Conservation (phyloP, 2,329 filamentous ascomycete genomes). For the Davidsoniella virescens region DNA sequence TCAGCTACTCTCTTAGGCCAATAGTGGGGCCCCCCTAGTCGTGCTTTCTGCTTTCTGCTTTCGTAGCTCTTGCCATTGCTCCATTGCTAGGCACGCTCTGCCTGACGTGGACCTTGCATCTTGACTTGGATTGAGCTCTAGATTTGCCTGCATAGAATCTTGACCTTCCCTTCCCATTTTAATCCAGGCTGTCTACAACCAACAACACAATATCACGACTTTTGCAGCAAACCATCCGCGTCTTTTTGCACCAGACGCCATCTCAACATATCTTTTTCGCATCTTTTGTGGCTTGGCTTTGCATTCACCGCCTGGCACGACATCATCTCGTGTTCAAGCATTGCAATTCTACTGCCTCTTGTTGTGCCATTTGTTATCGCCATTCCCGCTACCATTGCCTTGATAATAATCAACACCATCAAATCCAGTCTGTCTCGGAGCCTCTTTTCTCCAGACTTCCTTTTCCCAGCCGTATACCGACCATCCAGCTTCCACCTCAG, state of each 20-base stretch:
- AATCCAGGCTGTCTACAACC: too few relatives aligned
- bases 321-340: too few relatives aligned
- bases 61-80: not conserved
- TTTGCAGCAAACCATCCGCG: too few relatives aligned
- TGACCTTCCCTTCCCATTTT: not conserved
- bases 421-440: slow-evolving; percentile 12
- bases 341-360: not conserved
- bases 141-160: not conserved
- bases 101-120: slow-evolving; percentile 25
- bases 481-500: not conserved
- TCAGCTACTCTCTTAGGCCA: not conserved
- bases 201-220: too few relatives aligned
- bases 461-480: not conserved
- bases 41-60: not conserved
- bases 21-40: slow-evolving; percentile 3
- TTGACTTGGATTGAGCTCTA: not conserved
- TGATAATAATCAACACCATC: slow-evolving; percentile 14
- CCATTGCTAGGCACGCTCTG: slow-evolving; percentile 23
- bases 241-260: too few relatives aligned
- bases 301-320: too few relatives aligned
- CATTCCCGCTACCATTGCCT: not conserved
- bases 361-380: not conserved
- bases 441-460: not conserved
- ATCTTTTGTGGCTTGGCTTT: too few relatives aligned
- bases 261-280: too few relatives aligned